phyloP scores from a whole-genome alignment of 768 basidiomycete genomes.

The Auriscalpium vulgare region DNA sequence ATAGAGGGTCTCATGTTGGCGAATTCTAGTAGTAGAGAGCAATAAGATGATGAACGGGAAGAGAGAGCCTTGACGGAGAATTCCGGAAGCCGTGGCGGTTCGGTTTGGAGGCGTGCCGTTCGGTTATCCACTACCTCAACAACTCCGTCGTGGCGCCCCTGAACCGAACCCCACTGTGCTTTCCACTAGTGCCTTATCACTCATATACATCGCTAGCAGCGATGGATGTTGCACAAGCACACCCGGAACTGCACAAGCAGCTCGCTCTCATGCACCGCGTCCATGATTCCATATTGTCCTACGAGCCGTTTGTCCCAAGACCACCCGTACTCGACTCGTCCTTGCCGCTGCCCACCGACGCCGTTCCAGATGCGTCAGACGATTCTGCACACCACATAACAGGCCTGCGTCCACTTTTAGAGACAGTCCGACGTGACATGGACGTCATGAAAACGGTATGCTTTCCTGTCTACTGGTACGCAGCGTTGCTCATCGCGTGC shows the following conservation, averaged over 20 bases:
- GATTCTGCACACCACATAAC: slow-evolving; percentile 22
- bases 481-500: neutral
- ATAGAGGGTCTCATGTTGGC: slow-evolving; percentile 24
- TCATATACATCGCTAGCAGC: neutral
- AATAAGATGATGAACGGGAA: slow-evolving; percentile 1
- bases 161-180: neutral
- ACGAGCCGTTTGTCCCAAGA: slow-evolving; percentile 14
- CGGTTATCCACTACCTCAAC: neutral
- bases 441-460: slow-evolving; percentile 33
- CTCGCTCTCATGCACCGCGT: slow-evolving; percentile 21
- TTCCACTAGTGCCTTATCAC: neutral
- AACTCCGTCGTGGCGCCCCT: neutral
- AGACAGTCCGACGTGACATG: slow-evolving; percentile 36
- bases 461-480: neutral
- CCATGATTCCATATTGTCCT: slow-evolving; percentile 19
- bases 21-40: neutral
- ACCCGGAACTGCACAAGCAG: slow-evolving; percentile 19
- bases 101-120: neutral
- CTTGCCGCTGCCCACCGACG: slow-evolving; percentile 9
- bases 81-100: slow-evolving; percentile 1
- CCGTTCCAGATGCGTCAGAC: slow-evolving; percentile 6
- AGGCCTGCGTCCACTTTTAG: slow-evolving; percentile 33
- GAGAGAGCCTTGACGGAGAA: slow-evolving; percentile 3
- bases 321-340: slow-evolving; percentile 32
- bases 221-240: slow-evolving; percentile 6